These are phyloP conservation scores for Aureobasidium uvarum DNA, from an alignment of 2,329 filamentous ascomycete genomes.

Conservation along the genomic window DNA sequence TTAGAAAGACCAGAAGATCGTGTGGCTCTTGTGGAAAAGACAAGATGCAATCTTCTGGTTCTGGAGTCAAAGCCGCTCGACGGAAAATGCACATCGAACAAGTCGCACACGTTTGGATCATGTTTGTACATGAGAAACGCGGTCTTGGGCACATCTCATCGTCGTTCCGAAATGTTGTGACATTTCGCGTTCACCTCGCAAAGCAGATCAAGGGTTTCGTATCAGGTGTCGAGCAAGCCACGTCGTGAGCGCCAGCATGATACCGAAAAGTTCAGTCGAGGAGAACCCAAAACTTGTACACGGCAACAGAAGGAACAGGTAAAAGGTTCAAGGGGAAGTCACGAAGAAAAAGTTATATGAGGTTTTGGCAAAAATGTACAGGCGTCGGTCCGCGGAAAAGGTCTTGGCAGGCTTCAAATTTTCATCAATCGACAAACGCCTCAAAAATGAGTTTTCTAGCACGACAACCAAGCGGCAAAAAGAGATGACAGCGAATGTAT, in stretches of 20 bases:
- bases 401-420: background rate
- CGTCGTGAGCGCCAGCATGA: background rate
- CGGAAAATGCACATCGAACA: background rate
- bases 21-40: background rate
- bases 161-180: too few species aligned
- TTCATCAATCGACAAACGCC: background rate
- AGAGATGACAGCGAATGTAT: conserved; percentile 2
- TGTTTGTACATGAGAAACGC: background rate
- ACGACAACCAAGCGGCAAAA: background rate
- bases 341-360: background rate
- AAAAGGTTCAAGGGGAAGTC: too few species aligned
- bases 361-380: background rate
- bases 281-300: background rate
- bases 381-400: background rate
- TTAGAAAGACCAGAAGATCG: background rate
- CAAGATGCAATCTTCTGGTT: background rate
- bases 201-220: too few species aligned
- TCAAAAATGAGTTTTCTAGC: background rate
- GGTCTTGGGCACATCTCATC: background rate
- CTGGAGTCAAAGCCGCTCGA: background rate
- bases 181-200: too few species aligned
- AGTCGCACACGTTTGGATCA: background rate
- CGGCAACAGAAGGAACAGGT: background rate
- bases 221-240: too few species aligned
- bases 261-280: background rate